Evolutionary conservation across 345 rosid species (phyloP), one percentile per base, ranked within the genome.

Genomic region (Boechera divaricarpa): DNA sequence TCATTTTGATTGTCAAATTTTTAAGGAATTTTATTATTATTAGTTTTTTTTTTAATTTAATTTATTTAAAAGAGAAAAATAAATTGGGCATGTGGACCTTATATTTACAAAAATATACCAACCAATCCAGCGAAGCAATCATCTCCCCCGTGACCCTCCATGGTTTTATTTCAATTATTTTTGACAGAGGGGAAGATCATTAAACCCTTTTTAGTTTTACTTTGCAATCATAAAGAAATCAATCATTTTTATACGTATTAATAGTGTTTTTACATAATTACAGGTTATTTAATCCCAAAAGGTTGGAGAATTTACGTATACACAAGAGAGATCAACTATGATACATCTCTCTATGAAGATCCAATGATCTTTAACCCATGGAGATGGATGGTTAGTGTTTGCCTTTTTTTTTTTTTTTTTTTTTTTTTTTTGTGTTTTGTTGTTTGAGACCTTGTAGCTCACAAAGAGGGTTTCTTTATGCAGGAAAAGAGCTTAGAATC

Each of bases 261-360:
- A 77, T 11, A 33, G n/a, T 8, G 36, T 45, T 65, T 55, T 53
- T 39, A 0, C 29, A 56, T 59, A 9, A 24, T 72, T 72, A 16
- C 87, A 94, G 98, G 97, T 47, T 92, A 76, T 78, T 63, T 80
- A 26, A 85, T 94, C 78, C 98, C 98, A 21, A 83, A 88, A 81
- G 98, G 95, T 29, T 94, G 98, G 98, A 92, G 92, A 82, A 92
- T 94, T 68, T 94, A 92, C 62, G 91, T 94, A 5, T 94, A 90
- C 78, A 86, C 92, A 36, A 90, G 98, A 66, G 97, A 94, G 78
- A 84, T 83, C 5, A 94, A 92, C 76, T 88, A 90, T 72, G 92
- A 90, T 62, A 88, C 90, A 1, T 74, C 70, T 74, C 33, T 83
- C 0, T 92, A 89, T 76, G 86, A 89, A 10, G 97, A 92, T 49